A percentile compares a stretch with the other conserved stretches of the same genome.
phyloP scores from a whole-genome alignment of 495 filamentous ascomycete species.

The Aspergillus heteromorphus region DNA sequence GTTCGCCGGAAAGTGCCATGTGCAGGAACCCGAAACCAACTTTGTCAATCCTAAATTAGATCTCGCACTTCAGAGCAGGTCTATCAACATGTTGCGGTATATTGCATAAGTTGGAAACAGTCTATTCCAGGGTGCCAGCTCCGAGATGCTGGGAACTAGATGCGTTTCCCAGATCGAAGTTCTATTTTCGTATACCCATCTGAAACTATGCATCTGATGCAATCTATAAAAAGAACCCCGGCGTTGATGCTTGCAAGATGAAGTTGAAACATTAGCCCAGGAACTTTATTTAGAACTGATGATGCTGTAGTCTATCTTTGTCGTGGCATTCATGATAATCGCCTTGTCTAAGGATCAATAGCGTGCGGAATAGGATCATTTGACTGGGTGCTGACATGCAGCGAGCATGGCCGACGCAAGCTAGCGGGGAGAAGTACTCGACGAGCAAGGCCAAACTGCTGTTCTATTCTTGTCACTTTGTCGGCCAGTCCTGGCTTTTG shows the following conservation, averaged over 20 bases:
- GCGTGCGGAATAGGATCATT: neutral
- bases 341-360: neutral
- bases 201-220: neutral
- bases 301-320: neutral
- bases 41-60: neutral
- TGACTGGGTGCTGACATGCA: neutral
- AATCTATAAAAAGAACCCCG: conserved; percentile 11
- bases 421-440: neutral
- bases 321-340: neutral
- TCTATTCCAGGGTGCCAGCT: neutral
- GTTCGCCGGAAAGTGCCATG: neutral
- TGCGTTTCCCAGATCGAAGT: neutral
- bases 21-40: neutral
- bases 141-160: neutral
- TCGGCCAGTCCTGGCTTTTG: neutral
- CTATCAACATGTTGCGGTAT: neutral
- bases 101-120: neutral
- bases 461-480: neutral
- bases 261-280: neutral
- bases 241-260: neutral
- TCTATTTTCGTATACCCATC: neutral
- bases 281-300: conserved; percentile 8
- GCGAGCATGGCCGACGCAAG: neutral
- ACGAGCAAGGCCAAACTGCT: neutral
- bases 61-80: neutral